These are phyloP conservation scores for Vigna nakashimae DNA, from an alignment of 306 rosid genomes.

Conservation along the genomic window DNA sequence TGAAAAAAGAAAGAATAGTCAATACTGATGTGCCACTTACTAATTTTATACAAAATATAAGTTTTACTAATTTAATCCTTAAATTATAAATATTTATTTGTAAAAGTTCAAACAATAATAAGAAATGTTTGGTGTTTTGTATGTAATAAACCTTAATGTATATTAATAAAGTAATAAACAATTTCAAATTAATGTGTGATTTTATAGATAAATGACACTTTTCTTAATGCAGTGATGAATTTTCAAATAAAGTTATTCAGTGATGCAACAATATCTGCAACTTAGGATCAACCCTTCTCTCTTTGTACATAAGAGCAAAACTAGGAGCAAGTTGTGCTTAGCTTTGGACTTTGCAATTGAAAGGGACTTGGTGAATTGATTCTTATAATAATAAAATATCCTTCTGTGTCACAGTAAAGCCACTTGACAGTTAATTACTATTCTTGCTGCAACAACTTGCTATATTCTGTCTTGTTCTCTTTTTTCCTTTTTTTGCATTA, in stretches of 20 bases:
- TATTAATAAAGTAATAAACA: too few relatives aligned
- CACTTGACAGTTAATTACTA: slow-evolving; percentile 35
- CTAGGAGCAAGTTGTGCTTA: slow-evolving; percentile 9
- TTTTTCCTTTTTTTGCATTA: background rate
- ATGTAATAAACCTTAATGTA: background rate
- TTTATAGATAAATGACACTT: background rate
- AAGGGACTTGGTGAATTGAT: slow-evolving; percentile 16
- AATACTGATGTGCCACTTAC: too few relatives aligned
- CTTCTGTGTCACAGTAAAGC: background rate
- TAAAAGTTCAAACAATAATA: too few relatives aligned
- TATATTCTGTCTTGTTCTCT: background rate
- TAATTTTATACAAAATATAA: too few relatives aligned
- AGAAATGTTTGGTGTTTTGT: background rate
- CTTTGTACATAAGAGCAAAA: background rate
- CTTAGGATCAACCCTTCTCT: background rate
- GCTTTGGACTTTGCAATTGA: background rate
- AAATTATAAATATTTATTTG: too few relatives aligned
- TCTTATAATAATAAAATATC: background rate
- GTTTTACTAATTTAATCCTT: too few relatives aligned
- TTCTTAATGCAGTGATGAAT: background rate
- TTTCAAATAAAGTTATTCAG: slow-evolving; percentile 1
- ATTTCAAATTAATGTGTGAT: background rate
- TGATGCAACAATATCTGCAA: background rate
- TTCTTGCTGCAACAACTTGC: slow-evolving; percentile 45
- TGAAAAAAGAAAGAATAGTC: background rate